Conservation (phyloP, 345 rosid species). For the Carallia brachiata region DNA sequence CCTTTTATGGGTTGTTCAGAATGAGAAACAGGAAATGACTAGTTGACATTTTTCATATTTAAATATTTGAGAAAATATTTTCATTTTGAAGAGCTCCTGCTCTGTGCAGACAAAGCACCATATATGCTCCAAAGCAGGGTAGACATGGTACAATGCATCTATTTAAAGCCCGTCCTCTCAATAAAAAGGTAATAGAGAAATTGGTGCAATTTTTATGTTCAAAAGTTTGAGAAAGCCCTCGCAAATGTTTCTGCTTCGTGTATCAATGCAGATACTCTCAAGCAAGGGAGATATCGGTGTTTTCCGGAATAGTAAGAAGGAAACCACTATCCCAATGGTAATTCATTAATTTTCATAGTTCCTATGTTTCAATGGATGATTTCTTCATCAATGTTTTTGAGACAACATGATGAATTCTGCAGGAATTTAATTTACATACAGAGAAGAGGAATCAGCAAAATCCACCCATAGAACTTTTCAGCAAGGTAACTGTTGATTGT, state of each 20-base stretch:
- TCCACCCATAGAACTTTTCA: conserved; percentile 78
- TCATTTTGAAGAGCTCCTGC: conserved; percentile 10
- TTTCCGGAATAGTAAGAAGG: conserved; percentile 64
- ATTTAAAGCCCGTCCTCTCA: conserved; percentile 67
- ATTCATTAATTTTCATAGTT: conserved; percentile 2
- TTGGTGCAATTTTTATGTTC: conserved; percentile 12
- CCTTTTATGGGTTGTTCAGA: background rate
- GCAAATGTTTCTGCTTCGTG: background rate
- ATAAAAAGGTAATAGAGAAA: conserved; percentile 61
- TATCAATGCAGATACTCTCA: conserved; percentile 59
- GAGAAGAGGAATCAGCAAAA: conserved; percentile 59
- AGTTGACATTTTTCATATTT: conserved; percentile 7
- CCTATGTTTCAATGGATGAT: background rate
- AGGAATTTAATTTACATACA: conserved; percentile 74
- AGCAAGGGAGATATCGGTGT: conserved; percentile 81
- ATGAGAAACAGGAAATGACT: background rate
- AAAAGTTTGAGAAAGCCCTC: conserved; percentile 7
- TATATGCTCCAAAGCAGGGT: conserved; percentile 41
- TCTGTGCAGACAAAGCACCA: conserved; percentile 41
- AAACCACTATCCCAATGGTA: conserved; percentile 80
- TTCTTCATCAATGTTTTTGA: conserved; percentile 14
- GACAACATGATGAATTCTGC: conserved; percentile 22
- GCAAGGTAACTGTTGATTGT: conserved; percentile 53
- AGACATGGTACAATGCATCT: conserved; percentile 26
- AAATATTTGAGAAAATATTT: conserved; percentile 8